These are phyloP conservation scores for Taphrina confusa DNA, from an alignment of 1,139 yeast species.

Conservation along the genomic window DNA sequence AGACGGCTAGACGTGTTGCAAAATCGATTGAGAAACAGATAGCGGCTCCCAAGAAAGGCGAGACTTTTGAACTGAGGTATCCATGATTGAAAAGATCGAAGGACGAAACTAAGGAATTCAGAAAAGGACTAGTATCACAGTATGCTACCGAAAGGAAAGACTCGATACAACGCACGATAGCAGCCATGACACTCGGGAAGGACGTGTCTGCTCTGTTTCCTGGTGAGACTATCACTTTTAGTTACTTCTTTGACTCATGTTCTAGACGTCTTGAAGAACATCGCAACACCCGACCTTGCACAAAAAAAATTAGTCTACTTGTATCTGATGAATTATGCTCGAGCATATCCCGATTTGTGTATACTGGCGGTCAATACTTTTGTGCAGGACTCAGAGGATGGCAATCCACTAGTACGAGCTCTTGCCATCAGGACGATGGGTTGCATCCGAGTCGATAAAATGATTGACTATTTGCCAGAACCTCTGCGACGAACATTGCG, in stretches of 20 bases:
- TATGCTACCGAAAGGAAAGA: slow-evolving; percentile 89
- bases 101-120: slow-evolving; percentile 55
- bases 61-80: slow-evolving; percentile 33
- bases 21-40: slow-evolving; percentile 27
- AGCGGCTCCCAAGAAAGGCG: slow-evolving; percentile 35
- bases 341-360: slow-evolving; percentile 91
- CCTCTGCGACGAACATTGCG: slow-evolving; percentile 79
- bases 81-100: neutral
- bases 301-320: slow-evolving; percentile 94
- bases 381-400: slow-evolving; percentile 91
- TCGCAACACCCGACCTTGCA: slow-evolving; percentile 94
- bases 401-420: slow-evolving; percentile 93
- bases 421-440: slow-evolving; percentile 99
- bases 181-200: slow-evolving; percentile 98
- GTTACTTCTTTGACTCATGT: neutral
- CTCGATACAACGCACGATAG: slow-evolving; percentile 93
- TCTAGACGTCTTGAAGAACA: slow-evolving; percentile 82
- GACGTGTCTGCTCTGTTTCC: slow-evolving; percentile 95
- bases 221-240: neutral
- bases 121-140: slow-evolving; percentile 88
- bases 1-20: slow-evolving; percentile 21
- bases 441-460: slow-evolving; percentile 90
- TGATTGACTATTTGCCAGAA: slow-evolving; percentile 90
- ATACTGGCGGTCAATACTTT: slow-evolving; percentile 96
- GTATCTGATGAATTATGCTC: slow-evolving; percentile 95